Conservation (phyloP, 2,329 filamentous ascomycete species). For the Colletotrichum gigasporum region DNA sequence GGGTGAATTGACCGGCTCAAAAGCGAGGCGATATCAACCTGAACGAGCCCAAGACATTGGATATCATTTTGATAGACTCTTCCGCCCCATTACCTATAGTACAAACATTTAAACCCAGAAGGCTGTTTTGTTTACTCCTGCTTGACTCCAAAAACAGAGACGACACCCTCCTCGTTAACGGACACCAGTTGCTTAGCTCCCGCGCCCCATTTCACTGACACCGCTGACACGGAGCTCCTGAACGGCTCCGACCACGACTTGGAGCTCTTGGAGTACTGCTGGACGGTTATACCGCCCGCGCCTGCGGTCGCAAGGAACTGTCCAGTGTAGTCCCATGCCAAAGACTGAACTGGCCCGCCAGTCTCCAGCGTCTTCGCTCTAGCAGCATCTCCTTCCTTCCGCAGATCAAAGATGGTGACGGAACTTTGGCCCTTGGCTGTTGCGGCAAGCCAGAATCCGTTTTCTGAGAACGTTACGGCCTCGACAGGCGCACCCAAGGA, state of each 20-base stretch:
- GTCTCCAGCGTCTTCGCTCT: conserved; percentile 87
- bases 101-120: conserved; percentile 1
- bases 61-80: conserved; percentile 29
- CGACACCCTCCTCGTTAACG: conserved; percentile 77
- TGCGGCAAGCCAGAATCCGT: conserved; percentile 94
- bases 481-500: conserved; percentile 74
- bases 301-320: conserved; percentile 90
- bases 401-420: conserved; percentile 90
- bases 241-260: conserved; percentile 93
- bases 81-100: conserved; percentile 20
- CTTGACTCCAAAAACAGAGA: conserved; percentile 74
- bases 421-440: conserved; percentile 79
- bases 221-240: conserved; percentile 76
- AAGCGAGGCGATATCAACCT: background rate
- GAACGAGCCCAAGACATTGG: conserved; percentile 19
- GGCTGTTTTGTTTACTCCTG: conserved; percentile 42
- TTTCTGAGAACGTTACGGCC: conserved; percentile 89
- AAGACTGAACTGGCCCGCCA: conserved; percentile 77
- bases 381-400: conserved; percentile 86
- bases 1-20: too few relatives aligned
- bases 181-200: conserved; percentile 79
- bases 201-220: conserved; percentile 80
- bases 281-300: conserved; percentile 82
- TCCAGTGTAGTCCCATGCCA: conserved; percentile 94
- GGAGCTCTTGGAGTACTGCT: conserved; percentile 86